Conservation (phyloP, 2,329 filamentous ascomycete species). For the Alternaria tenuissima region DNA sequence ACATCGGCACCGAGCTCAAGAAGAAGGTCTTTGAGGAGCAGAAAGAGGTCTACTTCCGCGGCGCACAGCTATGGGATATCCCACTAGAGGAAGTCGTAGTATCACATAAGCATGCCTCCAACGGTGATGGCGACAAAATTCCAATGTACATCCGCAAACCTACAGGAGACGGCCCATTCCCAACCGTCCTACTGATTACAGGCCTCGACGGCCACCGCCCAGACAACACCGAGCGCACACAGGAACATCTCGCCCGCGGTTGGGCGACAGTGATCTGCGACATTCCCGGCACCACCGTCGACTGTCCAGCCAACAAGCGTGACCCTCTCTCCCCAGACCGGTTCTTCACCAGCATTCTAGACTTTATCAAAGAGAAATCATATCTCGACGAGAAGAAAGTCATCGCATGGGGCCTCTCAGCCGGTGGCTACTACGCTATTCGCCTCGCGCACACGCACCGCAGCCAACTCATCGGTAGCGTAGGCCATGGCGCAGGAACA, state of each 20-base stretch:
- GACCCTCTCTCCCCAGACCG: conserved; percentile 62
- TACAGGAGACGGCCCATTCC: conserved; percentile 50
- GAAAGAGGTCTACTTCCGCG: conserved; percentile 69
- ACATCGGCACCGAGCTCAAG: conserved; percentile 59
- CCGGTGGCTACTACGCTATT: conserved; percentile 67
- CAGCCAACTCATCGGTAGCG: conserved; percentile 56
- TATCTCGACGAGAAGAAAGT: conserved; percentile 58
- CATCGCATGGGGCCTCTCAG: conserved; percentile 64
- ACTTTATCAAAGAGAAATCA: conserved; percentile 57
- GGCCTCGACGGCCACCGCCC: conserved; percentile 67
- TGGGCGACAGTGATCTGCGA: conserved; percentile 62
- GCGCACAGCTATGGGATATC: conserved; percentile 53
- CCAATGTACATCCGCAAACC: conserved; percentile 72
- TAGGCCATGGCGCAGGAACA: conserved; percentile 63
- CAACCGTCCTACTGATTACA: conserved; percentile 63
- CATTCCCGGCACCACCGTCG: conserved; percentile 64
- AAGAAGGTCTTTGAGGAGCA: conserved; percentile 70
- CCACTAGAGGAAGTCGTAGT: conserved; percentile 69
- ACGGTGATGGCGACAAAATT: conserved; percentile 63
- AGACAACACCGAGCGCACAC: conserved; percentile 55
- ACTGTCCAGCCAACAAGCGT: conserved; percentile 59
- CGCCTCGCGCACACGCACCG: conserved; percentile 65
- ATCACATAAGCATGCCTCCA: conserved; percentile 62
- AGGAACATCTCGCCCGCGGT: conserved; percentile 57
- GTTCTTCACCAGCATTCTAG: conserved; percentile 61